Evolutionary conservation across 2,329 filamentous ascomycete genomes (phyloP), one percentile per base, ranked within the genome.

Genomic region (Sporothrix globosa): DNA sequence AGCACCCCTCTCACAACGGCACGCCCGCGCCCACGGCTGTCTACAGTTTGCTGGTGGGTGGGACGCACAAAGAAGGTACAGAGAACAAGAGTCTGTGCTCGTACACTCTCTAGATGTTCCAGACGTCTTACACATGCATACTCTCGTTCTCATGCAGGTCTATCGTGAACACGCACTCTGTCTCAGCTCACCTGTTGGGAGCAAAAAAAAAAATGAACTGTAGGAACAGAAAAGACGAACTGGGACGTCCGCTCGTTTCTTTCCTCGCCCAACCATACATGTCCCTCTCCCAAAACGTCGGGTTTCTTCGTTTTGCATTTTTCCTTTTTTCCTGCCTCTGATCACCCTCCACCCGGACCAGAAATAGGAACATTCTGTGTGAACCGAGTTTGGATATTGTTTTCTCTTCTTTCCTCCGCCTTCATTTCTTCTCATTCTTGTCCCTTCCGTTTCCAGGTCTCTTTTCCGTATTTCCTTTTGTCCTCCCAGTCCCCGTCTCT

Each of bases 281-380:
- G 13, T 65, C 60, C 60, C 60, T 65, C 24, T 65, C 60, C 60
- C 60, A 48, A 65, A 27, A 65, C 44, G 58, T 13, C 41, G 60
- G 60, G 41, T 65, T 34, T 65, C 60, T 65, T 67, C 63, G 34
- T 39, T 67, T 67, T 67, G 65, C 65, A 54, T 67, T 67, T 67
- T 54, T 7, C 65, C 65, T 21, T 65, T 46, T 27, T 48, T 30
- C 60, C 60, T 48, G 41, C 46, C 48, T 53, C 48, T 52, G 63
- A 67, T 67, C 63, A 52, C 48, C 46, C 63, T 53, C 27, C 27
- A 53, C 48, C 65, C 65, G 65, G 30, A 54, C 65, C 63, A 67
- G 30, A 44, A 19, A n/a, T 10, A 27, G 30, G 34, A 39, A 21
- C 39, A 24, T 24, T 53, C 41, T 68, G 19, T 58, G 34, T 58